Conservation (phyloP, 2,329 filamentous ascomycete species). For the Fusarium sp. region DNA sequence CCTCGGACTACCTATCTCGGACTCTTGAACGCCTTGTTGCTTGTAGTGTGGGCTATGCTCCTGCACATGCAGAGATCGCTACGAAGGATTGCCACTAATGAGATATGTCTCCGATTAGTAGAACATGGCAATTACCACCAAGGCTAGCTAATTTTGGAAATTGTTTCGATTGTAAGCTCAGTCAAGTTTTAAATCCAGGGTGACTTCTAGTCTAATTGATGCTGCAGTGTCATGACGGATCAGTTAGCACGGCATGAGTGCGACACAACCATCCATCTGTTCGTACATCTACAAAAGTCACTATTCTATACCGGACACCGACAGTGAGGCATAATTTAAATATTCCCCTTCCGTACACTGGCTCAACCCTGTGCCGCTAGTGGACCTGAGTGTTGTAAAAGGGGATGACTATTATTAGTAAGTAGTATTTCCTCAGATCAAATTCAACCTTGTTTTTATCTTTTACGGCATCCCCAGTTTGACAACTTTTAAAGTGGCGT, state of each 20-base stretch:
- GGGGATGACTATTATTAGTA: not conserved
- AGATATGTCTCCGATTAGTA: too few species aligned
- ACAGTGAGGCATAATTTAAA: not conserved
- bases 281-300: not conserved
- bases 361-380: not conserved
- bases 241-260: not conserved
- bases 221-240: not conserved
- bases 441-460: not conserved
- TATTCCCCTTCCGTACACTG: not conserved
- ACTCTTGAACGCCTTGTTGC: too few species aligned
- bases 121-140: too few species aligned
- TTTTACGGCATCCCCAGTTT: not conserved
- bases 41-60: too few species aligned
- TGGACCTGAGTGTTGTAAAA: not conserved
- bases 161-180: too few species aligned
- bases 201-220: not conserved
- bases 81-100: too few species aligned
- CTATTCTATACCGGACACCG: not conserved
- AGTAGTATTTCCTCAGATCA: not conserved
- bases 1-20: too few species aligned
- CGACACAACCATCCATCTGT: not conserved
- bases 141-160: too few species aligned
- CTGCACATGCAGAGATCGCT: too few species aligned
- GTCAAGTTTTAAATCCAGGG: too few species aligned
- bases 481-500: not conserved